Evolutionary conservation across 192 early-diverging fungal species (phyloP), one percentile per base, ranked within the genome.

Genomic region (Coemansia sp.): DNA sequence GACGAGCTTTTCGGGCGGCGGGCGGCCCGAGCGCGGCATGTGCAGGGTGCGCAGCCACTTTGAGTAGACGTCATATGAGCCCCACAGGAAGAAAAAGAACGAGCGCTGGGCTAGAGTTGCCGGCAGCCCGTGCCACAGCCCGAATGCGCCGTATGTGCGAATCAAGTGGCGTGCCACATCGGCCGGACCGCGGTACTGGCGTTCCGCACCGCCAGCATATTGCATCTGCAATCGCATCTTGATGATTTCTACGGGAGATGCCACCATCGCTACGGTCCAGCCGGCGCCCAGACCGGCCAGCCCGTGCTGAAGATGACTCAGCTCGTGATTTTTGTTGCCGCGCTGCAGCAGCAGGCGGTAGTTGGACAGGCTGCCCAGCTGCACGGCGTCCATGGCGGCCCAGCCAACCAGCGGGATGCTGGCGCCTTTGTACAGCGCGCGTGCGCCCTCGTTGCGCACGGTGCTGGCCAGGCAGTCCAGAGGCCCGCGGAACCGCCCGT

Each of bases 361-460:
- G 76, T 94, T 93, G 26, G 91, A 91, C 42, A 96, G 71, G 2
- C 91, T 90, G 22, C 94, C 94, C 58, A 97, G 74, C 62, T 82
- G 79, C 23, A 82, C 76, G 6, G 83, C 75, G 54, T 95, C 93
- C 93, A 95, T 94, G 52, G 91, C 79, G 2, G 88, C 87, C 93
- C 93, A 97, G 11, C 95, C 95, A 51, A 97, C 66, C 48, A 97
- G 71, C 17, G 95, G 95, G 9, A 93, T 92, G 20, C 92, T 94
- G 12, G 94, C 92, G 46, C 95, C 95, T 69, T 94, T 94, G 82
- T 97, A 97, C 5, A 97, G 82, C 8, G 91, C 94, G 5, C 87
- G 81, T 14, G 83, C 69, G 2, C 89, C 89, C 65, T 92, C 90
- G 38, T 89, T 66, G n/a, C 80, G 69, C 40, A 91, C 62, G 0